Evolutionary conservation across 345 rosid genomes (phyloP), one percentile per base, ranked within the genome.

Genomic region (Eucalyptus curtisii): DNA sequence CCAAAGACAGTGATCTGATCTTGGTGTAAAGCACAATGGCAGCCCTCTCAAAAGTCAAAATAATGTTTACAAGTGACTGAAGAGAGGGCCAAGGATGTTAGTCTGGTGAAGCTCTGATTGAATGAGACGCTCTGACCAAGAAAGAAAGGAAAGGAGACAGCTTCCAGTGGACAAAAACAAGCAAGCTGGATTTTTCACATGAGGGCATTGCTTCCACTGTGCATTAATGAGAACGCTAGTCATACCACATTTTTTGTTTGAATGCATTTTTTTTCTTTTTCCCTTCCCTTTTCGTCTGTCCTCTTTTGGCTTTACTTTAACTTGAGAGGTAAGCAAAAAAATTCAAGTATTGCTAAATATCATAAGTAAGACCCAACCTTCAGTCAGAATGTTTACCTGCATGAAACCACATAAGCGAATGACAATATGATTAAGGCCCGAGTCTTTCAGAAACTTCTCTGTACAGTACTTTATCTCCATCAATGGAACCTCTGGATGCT

Each of bases 381-480:
- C 66, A 87, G 79, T 31, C 79, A 50, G 33, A 53, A 50, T 52
- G 90, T 82, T 93, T 93, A 97, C 99, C 90, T 96, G 99, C 99
- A 96, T 96, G 94, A 96, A 97, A 87, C 99, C 99, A 40, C 99
- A 96, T 89, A 96, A 89, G 47, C 99, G 95, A 86, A 97, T 96
- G 15, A 92, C 88, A 64, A 95, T 80, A 88, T 98, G 98, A 87
- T 88, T 92, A 66, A 96, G 89, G 93, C 98, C 96, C 1, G 99
- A 94, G 22, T 97, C 98, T 88, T 93, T 91, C 71, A 96, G 96
- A 87, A 98, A 98, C 89, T 96, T 95, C 94, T 98, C 99, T 2
- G 97, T 98, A 90, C 99, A 98, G 89, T 96, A 96, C 90, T 97
- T 97, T 89, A 98, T 96, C 95, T 96, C 99, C 99, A 96, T 97